Evolutionary conservation across 768 basidiomycete species (phyloP), one percentile per base, ranked within the genome.

Genomic region (Rhodocollybia butyracea): DNA sequence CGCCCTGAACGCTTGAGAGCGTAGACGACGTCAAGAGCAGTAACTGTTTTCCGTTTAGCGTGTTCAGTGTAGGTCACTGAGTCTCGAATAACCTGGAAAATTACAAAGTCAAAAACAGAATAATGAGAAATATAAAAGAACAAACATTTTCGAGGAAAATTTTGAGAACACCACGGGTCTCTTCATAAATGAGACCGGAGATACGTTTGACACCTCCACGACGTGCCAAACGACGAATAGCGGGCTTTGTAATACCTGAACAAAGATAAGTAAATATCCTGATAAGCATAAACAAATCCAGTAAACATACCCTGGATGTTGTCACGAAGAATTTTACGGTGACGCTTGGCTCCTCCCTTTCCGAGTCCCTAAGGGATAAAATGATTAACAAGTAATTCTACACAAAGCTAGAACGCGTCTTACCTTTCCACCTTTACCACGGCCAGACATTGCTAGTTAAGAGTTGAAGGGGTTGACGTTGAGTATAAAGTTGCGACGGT

Each of bases 51-150:
- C 39, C 87, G 81, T 74, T 92, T 92, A 57, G 91, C 91, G 78
- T 93, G 91, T 70, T 93, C 91, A 41, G 92, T 94, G 78, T 94
- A 94, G 47, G 91, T 94, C 60, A 94, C 91, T 1, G 90, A 91
- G 76, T 94, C 91, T 63, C 91, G 86, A 66, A 94, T 92, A 64
- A 93, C 76, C 78, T 79, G 61, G 81, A 90, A 92, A 65, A 91
- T 89, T 77, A 91, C 92, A 59, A 93, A 77, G 11, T 91, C 91
- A 74, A 90, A 89, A 68, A 91, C 88, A 26, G 91, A 92, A 78
- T 93, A 91, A 70, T 93, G 91, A 68, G 91, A 91, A 70, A 91
- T 90, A n/a, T n/a, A n/a, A n/a, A n/a, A n/a, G n/a, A n/a, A n/a
- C n/a, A n/a, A n/a, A n/a, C n/a, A n/a, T n/a, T n/a, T n/a, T n/a